Evolutionary conservation across 2,329 filamentous ascomycete genomes (phyloP), one percentile per base, ranked within the genome.

Genomic region (Claviceps sp.): DNA sequence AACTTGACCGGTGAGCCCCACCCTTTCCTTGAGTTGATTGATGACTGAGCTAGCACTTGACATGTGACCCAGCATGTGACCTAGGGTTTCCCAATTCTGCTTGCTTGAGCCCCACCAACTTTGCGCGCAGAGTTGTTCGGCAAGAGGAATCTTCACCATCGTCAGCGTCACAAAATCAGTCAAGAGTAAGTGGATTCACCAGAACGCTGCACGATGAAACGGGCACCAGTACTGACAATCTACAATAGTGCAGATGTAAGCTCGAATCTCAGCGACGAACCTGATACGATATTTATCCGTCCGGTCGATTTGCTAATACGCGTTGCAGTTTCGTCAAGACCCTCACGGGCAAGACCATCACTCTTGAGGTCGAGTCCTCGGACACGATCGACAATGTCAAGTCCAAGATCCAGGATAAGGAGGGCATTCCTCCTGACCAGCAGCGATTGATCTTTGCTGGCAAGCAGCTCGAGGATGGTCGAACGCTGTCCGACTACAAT

Each of bases 311-410:
- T 64, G 66, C 62, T 65, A 57, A 68, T 62, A 52, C 47, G 55
- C 53, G 62, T 46, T 55, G 51, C 76, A 94, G 88, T 85, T 97
- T 97, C 86, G 91, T 97, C 79, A 97, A 96, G 86, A 96, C 91
- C 82, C 89, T 96, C 71, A 96, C 91, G 82, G 91, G 93, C 78
- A 97, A 97, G 88, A 97, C 91, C 75, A 96, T 97, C 82, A 97
- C 93, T 76, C 86, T 96, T 68, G 91, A 97, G 85, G 90, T 96
- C 73, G 91, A 96, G 85, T 95, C 89, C 69, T 89, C 84, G 70
- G 91, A 97, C 77, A 96, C 91, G 68, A 97, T 97, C 80, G 91
- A 97, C 84, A 97, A 96, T 84, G 91, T 97, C 76, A 97, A 97
- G 85, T 85, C 84, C 79, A 96, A 96, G 87, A 96, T 97, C 75